Conservation (phyloP, 345 rosid genomes). For the Linum trigynum region DNA sequence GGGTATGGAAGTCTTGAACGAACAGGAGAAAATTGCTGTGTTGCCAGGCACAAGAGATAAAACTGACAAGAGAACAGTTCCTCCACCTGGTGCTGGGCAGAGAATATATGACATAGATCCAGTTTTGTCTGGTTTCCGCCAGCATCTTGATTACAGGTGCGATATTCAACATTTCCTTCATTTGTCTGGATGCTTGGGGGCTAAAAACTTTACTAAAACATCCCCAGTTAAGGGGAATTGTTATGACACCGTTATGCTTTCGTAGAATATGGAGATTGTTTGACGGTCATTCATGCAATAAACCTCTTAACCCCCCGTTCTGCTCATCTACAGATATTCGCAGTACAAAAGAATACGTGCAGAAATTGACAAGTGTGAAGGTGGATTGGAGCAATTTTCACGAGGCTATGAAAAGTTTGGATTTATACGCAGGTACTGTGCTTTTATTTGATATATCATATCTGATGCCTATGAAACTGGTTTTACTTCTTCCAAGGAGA, state of each 20-base stretch:
- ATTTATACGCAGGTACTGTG: slow-evolving; percentile 58
- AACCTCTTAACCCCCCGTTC: neutral
- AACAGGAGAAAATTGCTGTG: slow-evolving; percentile 24
- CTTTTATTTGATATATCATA: neutral
- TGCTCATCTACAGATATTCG: slow-evolving; percentile 37
- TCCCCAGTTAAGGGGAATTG: neutral
- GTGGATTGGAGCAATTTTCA: slow-evolving; percentile 87
- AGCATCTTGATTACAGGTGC: slow-evolving; percentile 87
- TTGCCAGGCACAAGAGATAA: slow-evolving; percentile 26
- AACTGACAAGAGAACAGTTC: slow-evolving; percentile 18
- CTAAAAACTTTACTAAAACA: too few relatives aligned
- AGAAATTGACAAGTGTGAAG: slow-evolving; percentile 69
- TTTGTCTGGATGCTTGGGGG: too few relatives aligned
- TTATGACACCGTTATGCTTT: too few relatives aligned
- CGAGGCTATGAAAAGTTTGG: slow-evolving; percentile 92
- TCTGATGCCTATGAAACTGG: too few relatives aligned
- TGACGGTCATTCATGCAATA: neutral
- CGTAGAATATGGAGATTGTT: neutral
- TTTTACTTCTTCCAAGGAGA: too few relatives aligned
- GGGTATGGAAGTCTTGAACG: slow-evolving; percentile 27
- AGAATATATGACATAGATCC: slow-evolving; percentile 86
- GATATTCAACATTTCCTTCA: slow-evolving; percentile 2
- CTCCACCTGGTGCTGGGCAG: slow-evolving; percentile 71
- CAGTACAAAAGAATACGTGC: slow-evolving; percentile 60
- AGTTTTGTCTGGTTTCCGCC: slow-evolving; percentile 37